Evolutionary conservation across 306 rosid genomes (phyloP).

Genomic region (Cucumis melo): DNA sequence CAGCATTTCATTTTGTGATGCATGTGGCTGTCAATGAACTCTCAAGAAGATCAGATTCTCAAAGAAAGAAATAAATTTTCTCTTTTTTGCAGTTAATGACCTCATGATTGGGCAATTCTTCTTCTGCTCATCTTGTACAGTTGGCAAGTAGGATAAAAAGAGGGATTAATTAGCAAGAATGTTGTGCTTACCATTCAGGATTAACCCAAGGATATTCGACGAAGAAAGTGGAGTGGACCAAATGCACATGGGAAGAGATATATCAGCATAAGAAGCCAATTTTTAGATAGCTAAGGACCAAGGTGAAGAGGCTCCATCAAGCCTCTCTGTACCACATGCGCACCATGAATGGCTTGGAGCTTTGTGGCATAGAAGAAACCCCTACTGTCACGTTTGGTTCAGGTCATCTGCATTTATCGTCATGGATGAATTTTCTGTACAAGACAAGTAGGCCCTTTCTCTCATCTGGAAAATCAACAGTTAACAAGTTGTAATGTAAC

Average conservation of each 20-base stretch:
- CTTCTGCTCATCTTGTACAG: not conserved
- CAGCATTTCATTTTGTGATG: not conserved
- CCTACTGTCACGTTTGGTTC: not conserved
- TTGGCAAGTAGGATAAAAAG: not conserved
- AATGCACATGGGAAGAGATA: constrained; percentile 42
- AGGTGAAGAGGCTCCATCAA: not conserved
- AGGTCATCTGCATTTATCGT: not conserved
- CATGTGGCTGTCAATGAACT: not conserved
- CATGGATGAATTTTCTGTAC: not conserved
- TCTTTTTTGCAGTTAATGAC: not conserved
- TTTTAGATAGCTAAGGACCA: constrained; percentile 38
- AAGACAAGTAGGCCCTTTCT: not conserved
- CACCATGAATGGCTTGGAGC: constrained; percentile 23
- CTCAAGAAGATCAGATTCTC: not conserved
- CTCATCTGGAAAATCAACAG: not conserved
- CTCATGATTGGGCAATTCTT: not conserved
- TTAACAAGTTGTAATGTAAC: not conserved
- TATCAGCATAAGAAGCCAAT: constrained; percentile 19
- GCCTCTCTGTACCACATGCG: constrained; percentile 17
- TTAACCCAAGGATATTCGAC: not conserved
- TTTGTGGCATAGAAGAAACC: constrained; percentile 30
- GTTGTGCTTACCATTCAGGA: not conserved
- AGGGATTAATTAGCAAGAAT: not conserved
- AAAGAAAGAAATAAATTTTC: not conserved
- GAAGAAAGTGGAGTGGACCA: constrained; percentile 39